Conservation (phyloP, 148 eudicot genomes). For the Amaranthus hypochondriacus region DNA sequence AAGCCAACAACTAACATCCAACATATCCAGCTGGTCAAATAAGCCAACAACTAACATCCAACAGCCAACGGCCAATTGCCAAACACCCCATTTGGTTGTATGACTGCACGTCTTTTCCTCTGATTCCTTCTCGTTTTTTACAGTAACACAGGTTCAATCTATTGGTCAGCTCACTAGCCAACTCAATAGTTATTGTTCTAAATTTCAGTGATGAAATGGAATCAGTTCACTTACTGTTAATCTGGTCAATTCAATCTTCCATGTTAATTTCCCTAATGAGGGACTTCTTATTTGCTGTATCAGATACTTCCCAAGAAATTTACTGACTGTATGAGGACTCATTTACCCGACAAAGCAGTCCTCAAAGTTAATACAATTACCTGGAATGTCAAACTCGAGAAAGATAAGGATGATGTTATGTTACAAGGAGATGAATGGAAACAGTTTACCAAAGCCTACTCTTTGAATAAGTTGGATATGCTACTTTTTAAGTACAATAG, state of each 20-base stretch:
- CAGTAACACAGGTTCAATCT: too few relatives aligned
- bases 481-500: slow-evolving; percentile 16
- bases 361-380: slow-evolving; percentile 14
- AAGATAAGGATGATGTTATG: slow-evolving; percentile 3
- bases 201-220: background rate
- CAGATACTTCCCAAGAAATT: slow-evolving; percentile 25
- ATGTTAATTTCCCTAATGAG: background rate
- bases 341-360: slow-evolving; percentile 12
- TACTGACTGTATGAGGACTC: slow-evolving; percentile 15
- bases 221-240: background rate
- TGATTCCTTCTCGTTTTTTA: too few relatives aligned
- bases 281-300: background rate
- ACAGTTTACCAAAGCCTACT: slow-evolving; percentile 25
- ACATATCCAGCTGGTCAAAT: too few relatives aligned
- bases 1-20: too few relatives aligned
- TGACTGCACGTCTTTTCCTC: too few relatives aligned
- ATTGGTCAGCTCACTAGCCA: too few relatives aligned
- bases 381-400: slow-evolving; percentile 18
- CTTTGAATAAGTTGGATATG: slow-evolving; percentile 14
- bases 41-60: too few relatives aligned
- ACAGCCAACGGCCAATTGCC: too few relatives aligned
- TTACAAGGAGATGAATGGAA: slow-evolving; percentile 18
- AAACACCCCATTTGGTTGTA: too few relatives aligned
- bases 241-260: background rate
- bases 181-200: background rate